phyloP scores from a whole-genome alignment of 768 basidiomycete genomes.

The Podaxis pistillaris region DNA sequence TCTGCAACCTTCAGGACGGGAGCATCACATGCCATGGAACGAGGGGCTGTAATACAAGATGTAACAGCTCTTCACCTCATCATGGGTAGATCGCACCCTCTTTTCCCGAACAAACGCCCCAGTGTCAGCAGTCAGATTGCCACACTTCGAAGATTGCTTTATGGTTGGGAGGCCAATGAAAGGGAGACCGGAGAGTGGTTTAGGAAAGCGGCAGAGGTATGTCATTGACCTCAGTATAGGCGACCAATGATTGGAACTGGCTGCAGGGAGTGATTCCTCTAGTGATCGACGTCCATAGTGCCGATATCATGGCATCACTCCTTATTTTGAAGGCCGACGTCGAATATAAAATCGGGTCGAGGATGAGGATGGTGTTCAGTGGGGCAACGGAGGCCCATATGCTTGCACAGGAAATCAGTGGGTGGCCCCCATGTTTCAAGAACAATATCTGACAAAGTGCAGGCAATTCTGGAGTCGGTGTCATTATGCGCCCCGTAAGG shows the following conservation, averaged over 20 bases:
- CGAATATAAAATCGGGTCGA: conserved; percentile 53
- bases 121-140: conserved; percentile 71
- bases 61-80: conserved; percentile 63
- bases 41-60: conserved; percentile 59
- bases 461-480: conserved; percentile 50
- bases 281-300: conserved; percentile 64
- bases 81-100: conserved; percentile 41
- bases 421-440: conserved; percentile 11
- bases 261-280: conserved; percentile 60
- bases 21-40: conserved; percentile 53
- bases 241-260: not conserved
- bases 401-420: conserved; percentile 66
- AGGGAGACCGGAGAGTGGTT: conserved; percentile 56
- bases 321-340: conserved; percentile 68
- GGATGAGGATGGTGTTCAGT: conserved; percentile 60
- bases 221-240: conserved; percentile 2
- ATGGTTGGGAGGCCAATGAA: conserved; percentile 46
- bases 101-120: conserved; percentile 25
- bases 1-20: conserved; percentile 63
- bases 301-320: conserved; percentile 72
- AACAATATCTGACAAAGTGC: conserved; percentile 3
- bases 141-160: conserved; percentile 57
- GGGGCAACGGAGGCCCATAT: conserved; percentile 65
- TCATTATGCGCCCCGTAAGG: conserved; percentile 53
- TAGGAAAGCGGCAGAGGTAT: conserved; percentile 53